phyloP scores from a whole-genome alignment of 2,329 filamentous ascomycete genomes.

The Didymella keratinophila region DNA sequence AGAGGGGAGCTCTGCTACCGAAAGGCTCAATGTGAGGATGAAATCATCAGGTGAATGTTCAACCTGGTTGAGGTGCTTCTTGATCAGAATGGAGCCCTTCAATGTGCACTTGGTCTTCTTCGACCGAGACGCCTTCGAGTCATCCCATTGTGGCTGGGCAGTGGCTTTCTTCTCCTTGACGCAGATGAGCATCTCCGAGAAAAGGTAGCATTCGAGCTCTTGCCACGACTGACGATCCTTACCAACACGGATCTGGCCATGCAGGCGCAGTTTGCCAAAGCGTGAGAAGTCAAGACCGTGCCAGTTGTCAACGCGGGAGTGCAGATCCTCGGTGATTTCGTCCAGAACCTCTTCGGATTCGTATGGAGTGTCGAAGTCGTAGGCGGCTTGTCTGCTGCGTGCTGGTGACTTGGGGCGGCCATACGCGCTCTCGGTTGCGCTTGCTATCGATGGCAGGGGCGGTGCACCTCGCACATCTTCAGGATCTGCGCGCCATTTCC shows the following conservation, averaged over 20 bases:
- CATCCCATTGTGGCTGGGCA: constrained; percentile 71
- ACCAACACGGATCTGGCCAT: constrained; percentile 89
- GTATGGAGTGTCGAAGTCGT: constrained; percentile 62
- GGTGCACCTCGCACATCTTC: constrained; percentile 73
- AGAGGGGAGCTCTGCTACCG: constrained; percentile 88
- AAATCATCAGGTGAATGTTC: constrained; percentile 77
- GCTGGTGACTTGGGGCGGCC: constrained; percentile 65
- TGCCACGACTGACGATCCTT: constrained; percentile 98
- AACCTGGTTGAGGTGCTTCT: constrained; percentile 94
- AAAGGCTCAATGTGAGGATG: constrained; percentile 86
- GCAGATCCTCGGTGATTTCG: constrained; percentile 84
- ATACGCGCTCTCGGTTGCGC: constrained; percentile 55
- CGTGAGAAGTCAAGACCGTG: constrained; percentile 91
- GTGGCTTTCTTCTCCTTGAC: constrained; percentile 92
- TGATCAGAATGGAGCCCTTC: constrained; percentile 97
- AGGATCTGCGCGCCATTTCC: constrained; percentile 85
- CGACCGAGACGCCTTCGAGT: constrained; percentile 55
- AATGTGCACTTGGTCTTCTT: constrained; percentile 82
- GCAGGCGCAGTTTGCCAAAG: constrained; percentile 91
- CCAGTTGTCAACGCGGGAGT: constrained; percentile 95
- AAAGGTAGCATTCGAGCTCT: constrained; percentile 95
- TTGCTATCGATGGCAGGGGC: constrained; percentile 59
- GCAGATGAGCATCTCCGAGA: constrained; percentile 98
- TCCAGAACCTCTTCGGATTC: constrained; percentile 80
- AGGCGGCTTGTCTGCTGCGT: constrained; percentile 51